phyloP scores from a whole-genome alignment of 495 filamentous ascomycete genomes.

The Venustampulla echinocandica region DNA sequence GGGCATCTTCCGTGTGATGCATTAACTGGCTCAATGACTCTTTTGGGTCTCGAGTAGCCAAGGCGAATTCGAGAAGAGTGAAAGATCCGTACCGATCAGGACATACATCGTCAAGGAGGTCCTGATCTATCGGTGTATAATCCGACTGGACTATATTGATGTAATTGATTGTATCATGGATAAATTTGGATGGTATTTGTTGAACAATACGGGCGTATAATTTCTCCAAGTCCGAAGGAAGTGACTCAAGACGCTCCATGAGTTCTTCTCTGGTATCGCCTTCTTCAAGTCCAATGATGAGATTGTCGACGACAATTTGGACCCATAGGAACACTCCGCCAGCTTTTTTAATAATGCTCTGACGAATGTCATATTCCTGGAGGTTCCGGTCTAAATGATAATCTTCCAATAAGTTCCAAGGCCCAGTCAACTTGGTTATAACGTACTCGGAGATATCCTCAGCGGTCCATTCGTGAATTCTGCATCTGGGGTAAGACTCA shows the following conservation, averaged over 20 bases:
- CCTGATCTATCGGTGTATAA: conserved; percentile 1
- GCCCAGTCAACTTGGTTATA: conserved; percentile 1
- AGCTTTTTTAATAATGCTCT: conserved; percentile 11
- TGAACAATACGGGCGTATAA: conserved; percentile 10
- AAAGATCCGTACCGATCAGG: no score
- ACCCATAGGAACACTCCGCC: conserved; percentile 16
- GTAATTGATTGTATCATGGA: conserved; percentile 7
- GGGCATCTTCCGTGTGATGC: conserved; percentile 2
- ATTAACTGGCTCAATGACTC: conserved; percentile 3
- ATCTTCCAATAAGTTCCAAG: no score
- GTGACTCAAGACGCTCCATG: conserved; percentile 2
- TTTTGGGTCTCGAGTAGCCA: conserved; percentile 5
- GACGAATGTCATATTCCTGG: no score
- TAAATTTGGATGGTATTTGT: conserved; percentile 11
- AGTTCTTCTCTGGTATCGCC: conserved; percentile 1
- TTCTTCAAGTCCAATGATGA: conserved; percentile 9
- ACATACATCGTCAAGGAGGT: no score
- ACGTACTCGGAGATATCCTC: conserved; percentile 20
- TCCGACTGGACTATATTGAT: conserved; percentile 3
- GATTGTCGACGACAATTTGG: conserved; percentile 7
- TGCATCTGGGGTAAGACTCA: conserved; percentile 2
- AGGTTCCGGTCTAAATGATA: no score
- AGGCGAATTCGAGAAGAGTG: conserved; percentile 6
- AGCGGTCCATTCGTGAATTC: conserved; percentile 22
- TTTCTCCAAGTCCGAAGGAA: conserved; percentile 8